phyloP scores from a whole-genome alignment of 2,329 filamentous ascomycete species.

The Cordyceps farinosa region DNA sequence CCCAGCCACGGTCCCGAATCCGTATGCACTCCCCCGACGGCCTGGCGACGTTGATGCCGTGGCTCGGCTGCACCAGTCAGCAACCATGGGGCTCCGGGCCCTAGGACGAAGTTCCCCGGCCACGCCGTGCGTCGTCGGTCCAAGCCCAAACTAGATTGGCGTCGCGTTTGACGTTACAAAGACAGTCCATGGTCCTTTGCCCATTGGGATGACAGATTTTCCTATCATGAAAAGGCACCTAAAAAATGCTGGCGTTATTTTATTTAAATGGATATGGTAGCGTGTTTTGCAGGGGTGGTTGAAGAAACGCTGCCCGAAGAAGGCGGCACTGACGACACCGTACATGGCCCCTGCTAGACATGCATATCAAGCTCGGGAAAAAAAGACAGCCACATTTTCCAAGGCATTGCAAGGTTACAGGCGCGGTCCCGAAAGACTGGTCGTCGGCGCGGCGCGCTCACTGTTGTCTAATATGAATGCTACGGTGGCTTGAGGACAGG shows the following conservation, averaged over 20 bases:
- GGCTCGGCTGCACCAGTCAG: too few relatives aligned
- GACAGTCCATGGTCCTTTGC: not conserved
- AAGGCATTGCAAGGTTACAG: not conserved
- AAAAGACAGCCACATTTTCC: not conserved
- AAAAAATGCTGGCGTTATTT: too few relatives aligned
- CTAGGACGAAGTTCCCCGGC: conserved; percentile 9
- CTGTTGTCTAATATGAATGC: not conserved
- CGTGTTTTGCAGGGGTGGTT: not conserved
- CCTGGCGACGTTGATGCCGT: not conserved
- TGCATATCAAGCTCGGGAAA: not conserved
- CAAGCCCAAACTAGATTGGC: not conserved
- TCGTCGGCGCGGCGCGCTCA: not conserved
- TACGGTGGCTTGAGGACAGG: not conserved
- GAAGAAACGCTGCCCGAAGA: not conserved
- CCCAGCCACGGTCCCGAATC: too few relatives aligned
- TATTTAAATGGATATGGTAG: too few relatives aligned
- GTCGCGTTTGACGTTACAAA: not conserved
- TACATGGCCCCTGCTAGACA: not conserved
- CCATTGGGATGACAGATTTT: not conserved
- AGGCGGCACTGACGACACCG: not conserved
- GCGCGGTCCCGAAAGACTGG: conserved; percentile 13
- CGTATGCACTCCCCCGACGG: too few relatives aligned
- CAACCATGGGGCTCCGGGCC: not conserved
- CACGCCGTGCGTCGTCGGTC: not conserved
- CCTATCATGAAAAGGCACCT: too few relatives aligned